phyloP scores from a whole-genome alignment of 2,329 filamentous ascomycete species.

The Clonostachys sp. region DNA sequence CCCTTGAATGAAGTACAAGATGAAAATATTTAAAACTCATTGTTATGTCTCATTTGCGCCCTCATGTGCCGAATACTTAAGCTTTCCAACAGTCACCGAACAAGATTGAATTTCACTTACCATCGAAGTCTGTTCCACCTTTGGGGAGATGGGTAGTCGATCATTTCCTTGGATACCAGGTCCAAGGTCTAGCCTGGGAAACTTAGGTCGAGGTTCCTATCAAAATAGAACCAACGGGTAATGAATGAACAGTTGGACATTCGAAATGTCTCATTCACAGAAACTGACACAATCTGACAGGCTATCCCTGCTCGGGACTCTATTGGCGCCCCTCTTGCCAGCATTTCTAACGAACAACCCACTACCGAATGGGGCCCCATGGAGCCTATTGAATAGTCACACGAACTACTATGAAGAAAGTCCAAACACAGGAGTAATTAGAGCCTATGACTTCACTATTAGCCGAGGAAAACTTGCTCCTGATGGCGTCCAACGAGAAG shows the following conservation, averaged over 20 bases:
- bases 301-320: slow-evolving; percentile 32
- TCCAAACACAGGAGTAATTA: slow-evolving; percentile 49
- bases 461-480: slow-evolving; percentile 44
- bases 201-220: too few relatives aligned
- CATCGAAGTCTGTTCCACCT: too few relatives aligned
- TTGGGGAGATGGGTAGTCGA: too few relatives aligned
- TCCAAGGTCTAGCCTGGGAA: too few relatives aligned
- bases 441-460: slow-evolving; percentile 49
- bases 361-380: slow-evolving; percentile 43
- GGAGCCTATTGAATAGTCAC: slow-evolving; percentile 37
- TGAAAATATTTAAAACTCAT: too few relatives aligned
- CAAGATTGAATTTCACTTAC: too few relatives aligned
- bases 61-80: too few relatives aligned
- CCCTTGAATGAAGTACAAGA: too few relatives aligned
- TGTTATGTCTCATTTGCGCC: too few relatives aligned
- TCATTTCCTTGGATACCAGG: too few relatives aligned
- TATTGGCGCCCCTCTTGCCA: slow-evolving; percentile 28
- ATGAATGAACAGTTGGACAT: background rate
- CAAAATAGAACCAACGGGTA: slow-evolving; percentile 34
- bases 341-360: slow-evolving; percentile 43
- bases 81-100: too few relatives aligned
- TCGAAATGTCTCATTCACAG: background rate
- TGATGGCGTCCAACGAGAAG: slow-evolving; percentile 48
- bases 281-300: slow-evolving; percentile 9
- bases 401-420: slow-evolving; percentile 45